A percentile compares a stretch with the other conserved stretches of the same genome.
phyloP scores from a whole-genome alignment of 768 basidiomycete genomes.

The Podaxis sp. region DNA sequence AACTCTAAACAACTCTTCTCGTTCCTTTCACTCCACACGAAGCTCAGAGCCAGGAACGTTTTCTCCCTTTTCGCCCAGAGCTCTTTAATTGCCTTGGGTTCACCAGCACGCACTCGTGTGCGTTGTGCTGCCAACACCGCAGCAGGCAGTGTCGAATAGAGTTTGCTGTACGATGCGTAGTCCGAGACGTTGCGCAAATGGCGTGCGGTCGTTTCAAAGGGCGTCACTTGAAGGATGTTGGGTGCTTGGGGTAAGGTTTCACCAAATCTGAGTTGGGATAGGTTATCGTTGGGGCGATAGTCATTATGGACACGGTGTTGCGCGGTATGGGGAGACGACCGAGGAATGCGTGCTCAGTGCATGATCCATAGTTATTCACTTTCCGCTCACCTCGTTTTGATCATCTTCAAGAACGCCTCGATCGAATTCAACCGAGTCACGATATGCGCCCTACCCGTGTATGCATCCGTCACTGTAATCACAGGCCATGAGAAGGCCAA shows the following conservation, averaged over 20 bases:
- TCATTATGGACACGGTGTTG: background rate
- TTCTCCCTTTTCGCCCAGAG: conserved; percentile 72
- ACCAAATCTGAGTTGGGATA: conserved; percentile 53
- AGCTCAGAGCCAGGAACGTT: conserved; percentile 74
- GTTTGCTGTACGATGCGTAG: conserved; percentile 64
- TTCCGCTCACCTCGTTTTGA: conserved; percentile 63
- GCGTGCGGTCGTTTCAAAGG: conserved; percentile 69
- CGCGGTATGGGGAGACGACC: background rate
- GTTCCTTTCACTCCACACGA: conserved; percentile 76
- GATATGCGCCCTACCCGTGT: conserved; percentile 74
- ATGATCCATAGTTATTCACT: background rate
- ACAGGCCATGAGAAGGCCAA: conserved; percentile 83
- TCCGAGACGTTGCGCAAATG: conserved; percentile 72
- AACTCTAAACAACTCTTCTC: conserved; percentile 70
- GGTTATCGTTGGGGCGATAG: conserved; percentile 9
- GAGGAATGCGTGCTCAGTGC: conserved; percentile 10
- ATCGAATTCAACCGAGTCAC: conserved; percentile 75
- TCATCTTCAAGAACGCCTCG: conserved; percentile 80
- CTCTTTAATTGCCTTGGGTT: conserved; percentile 60
- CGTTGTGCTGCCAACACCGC: conserved; percentile 66
- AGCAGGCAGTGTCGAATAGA: conserved; percentile 71
- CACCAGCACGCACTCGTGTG: conserved; percentile 61
- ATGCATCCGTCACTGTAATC: conserved; percentile 71
- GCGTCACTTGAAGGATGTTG: conserved; percentile 66
- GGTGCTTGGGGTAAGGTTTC: conserved; percentile 73